These are phyloP conservation scores for Boletus coccyginus DNA, from an alignment of 768 basidiomycete genomes.

Conservation along the genomic window DNA sequence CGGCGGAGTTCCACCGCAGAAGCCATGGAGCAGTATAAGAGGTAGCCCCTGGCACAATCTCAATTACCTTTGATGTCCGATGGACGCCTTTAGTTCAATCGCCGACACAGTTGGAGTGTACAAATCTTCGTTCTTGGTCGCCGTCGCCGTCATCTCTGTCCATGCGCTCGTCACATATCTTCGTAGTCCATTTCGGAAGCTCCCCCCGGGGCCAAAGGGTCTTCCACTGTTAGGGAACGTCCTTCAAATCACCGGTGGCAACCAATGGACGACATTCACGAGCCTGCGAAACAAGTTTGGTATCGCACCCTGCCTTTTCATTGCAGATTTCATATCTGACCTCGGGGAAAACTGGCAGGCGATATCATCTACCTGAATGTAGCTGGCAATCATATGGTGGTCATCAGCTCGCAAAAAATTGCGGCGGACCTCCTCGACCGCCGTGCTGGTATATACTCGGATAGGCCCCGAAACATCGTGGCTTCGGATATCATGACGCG, in stretches of 20 bases:
- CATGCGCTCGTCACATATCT: conserved; percentile 1
- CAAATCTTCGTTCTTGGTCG: not conserved
- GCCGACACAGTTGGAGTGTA: not conserved
- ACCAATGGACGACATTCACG: conserved; percentile 3
- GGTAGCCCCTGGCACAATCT: no score
- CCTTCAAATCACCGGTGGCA: not conserved
- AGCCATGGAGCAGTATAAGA: not conserved
- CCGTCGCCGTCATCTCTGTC: not conserved
- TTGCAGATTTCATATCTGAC: not conserved
- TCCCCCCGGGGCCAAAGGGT: conserved; percentile 4
- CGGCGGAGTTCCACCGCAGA: no score
- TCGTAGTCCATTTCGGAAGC: conserved; percentile 1
- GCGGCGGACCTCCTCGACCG: conserved; percentile 39
- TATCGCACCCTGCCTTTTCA: not conserved
- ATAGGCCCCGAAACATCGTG: conserved; percentile 32
- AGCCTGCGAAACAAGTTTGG: not conserved
- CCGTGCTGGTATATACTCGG: conserved; percentile 32
- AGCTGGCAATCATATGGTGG: conserved; percentile 21
- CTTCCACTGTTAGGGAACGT: conserved; percentile 4
- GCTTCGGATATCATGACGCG: conserved; percentile 31
- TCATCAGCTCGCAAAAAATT: conserved; percentile 31
- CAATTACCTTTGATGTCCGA: not conserved
- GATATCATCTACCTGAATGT: conserved; percentile 7
- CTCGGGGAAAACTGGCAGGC: not conserved
- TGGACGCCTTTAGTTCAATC: not conserved